Base-by-base conservation (phyloP, 108 stramenopile genomes). In the Nitzschia inconspicua region DNA sequence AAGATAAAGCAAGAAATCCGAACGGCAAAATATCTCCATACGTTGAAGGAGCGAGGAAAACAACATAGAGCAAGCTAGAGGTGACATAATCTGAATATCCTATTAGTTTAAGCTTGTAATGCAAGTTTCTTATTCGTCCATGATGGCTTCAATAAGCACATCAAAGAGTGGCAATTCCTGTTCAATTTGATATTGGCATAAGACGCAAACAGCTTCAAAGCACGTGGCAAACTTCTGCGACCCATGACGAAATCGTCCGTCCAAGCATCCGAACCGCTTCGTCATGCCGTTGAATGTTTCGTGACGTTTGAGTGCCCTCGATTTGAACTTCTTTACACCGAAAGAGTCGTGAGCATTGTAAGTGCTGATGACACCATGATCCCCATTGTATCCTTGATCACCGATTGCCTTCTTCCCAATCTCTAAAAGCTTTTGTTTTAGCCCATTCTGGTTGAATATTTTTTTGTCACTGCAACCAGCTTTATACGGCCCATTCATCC, bases 401-500 rank as follows among this genome's bases (percentile, higher is more conserved):
- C 16, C 56, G 19, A 57, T 42, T 11, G 19, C 39, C 8, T 11
- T 18, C 10, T 43, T 19, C 7, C 56, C 56, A n/a, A n/a, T n/a
- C 22, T 42, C 20, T 10, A 8, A n/a, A 43, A 57, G n/a, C 24
- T 42, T 19, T 7, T 16, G 11, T 18, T 20, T 11, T 16, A 60
- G 27, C 13, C 59, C 59, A 20, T 27, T 34, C 3, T 51, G 41
- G 24, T 55, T 41, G 19, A 69, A 62, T 37, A 62, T 50, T 25
- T 29, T 60, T 24, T 49, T 37, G 26, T 68, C 66, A 20, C 53
- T 25, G 19, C 7, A 5, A 40, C 52, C 46, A 37, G 61, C 61
- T 34, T 44, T 23, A 14, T 34, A 57, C 47, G 69, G 69, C 9
- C 69, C 62, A 51, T 57, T 70, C 4, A 47, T 53, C 69, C 69